Conservation (phyloP, 179 eudicot genomes). For the Beta lomatogona region DNA sequence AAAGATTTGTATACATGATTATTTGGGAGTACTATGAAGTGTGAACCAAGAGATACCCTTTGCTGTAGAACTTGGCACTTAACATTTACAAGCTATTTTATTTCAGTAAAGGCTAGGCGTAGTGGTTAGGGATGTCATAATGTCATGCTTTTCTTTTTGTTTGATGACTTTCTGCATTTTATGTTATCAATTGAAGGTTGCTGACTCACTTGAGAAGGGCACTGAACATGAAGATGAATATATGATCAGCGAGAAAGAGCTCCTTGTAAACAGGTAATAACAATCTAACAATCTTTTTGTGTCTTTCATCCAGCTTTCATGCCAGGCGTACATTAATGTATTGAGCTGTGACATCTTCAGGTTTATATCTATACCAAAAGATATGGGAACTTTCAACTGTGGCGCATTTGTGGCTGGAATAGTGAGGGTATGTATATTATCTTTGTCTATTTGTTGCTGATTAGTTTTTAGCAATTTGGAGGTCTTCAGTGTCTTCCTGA, state of each 20-base stretch:
- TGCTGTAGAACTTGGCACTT: not conserved
- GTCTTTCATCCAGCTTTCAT: conserved; percentile 13
- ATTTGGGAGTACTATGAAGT: not conserved
- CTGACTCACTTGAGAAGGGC: conserved; percentile 99
- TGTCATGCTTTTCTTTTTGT: not conserved
- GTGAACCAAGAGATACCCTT: not conserved
- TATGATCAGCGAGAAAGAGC: conserved; percentile 98
- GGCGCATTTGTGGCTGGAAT: conserved; percentile 99
- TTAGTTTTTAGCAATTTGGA: not conserved
- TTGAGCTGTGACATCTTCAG: conserved; percentile 38
- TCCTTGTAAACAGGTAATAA: conserved; percentile 82
- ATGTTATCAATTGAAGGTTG: conserved; percentile 55
- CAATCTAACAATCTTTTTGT: not conserved
- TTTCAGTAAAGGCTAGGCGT: not conserved
- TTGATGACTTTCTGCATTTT: not conserved
- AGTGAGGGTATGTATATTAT: conserved; percentile 65
- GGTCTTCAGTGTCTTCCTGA: not conserved
- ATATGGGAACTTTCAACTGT: conserved; percentile 98
- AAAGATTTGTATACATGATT: not conserved
- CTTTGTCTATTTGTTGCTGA: not conserved
- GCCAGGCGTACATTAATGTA: not conserved
- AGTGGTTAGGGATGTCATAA: not conserved
- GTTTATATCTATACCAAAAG: conserved; percentile 95
- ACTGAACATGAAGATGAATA: conserved; percentile 99
- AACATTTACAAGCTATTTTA: not conserved